Conservation (phyloP, 1,284 basidiomycete genomes). For the Porphyrellus sp. region DNA sequence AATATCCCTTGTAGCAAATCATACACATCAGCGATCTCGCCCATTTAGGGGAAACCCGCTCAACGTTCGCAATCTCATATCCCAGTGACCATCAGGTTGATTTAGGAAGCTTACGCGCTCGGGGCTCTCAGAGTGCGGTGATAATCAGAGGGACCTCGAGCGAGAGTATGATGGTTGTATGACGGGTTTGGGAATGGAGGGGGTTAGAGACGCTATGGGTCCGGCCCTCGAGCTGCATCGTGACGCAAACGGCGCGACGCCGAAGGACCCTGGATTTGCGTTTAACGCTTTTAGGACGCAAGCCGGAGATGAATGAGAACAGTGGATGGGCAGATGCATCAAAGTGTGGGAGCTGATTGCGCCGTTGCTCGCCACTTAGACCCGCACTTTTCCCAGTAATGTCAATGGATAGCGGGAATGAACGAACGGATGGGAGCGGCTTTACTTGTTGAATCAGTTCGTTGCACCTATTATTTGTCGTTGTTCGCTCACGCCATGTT, state of each 20-base stretch:
- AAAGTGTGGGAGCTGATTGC: too few relatives aligned
- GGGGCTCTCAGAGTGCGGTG: slow-evolving; percentile 28
- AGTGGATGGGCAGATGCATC: too few relatives aligned
- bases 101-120: slow-evolving; percentile 24
- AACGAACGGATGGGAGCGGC: too few relatives aligned
- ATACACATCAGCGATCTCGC: slow-evolving; percentile 2
- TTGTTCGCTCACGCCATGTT: too few relatives aligned
- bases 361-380: too few relatives aligned
- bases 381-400: too few relatives aligned
- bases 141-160: slow-evolving; percentile 28
- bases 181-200: slow-evolving; percentile 18
- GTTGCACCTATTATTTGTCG: too few relatives aligned
- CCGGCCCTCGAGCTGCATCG: slow-evolving; percentile 20
- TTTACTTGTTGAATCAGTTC: too few relatives aligned
- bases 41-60: slow-evolving; percentile 10
- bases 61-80: slow-evolving; percentile 10
- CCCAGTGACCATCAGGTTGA: slow-evolving; percentile 5
- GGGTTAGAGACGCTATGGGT: slow-evolving; percentile 20
- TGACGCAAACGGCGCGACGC: slow-evolving; percentile 8
- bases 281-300: slow-evolving; percentile 12
- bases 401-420: too few relatives aligned
- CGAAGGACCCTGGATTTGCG: slow-evolving; percentile 15
- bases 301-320: slow-evolving; percentile 28
- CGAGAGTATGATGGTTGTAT: slow-evolving; percentile 32
- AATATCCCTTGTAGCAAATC: too few relatives aligned